Percentiles rank a stretch among this genome's conserved stretches.
Evolutionary conservation across 208 protist species (phyloP).

Genomic region (Acanthamoeba royreba): DNA sequence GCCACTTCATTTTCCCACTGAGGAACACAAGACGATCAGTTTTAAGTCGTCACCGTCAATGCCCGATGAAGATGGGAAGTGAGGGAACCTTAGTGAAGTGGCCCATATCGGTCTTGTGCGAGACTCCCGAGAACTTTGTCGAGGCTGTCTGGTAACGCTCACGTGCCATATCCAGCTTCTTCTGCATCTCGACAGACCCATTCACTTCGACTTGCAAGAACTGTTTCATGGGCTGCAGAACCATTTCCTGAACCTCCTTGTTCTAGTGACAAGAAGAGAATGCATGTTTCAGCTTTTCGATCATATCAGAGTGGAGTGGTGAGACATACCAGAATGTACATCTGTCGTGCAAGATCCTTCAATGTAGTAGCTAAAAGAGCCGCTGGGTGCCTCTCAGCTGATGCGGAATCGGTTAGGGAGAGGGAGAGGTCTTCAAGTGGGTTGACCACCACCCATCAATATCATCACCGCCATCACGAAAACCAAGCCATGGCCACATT

Average conservation of each 20-base stretch:
- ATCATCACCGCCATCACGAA: no score
- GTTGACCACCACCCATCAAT: no score
- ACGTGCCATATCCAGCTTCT: not conserved
- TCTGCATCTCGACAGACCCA: slow-evolving; percentile 22
- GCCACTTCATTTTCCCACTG: slow-evolving; percentile 37
- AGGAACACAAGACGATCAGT: not conserved
- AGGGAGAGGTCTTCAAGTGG: no score
- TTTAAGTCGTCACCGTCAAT: not conserved
- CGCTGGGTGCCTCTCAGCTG: not conserved
- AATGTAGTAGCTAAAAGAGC: not conserved
- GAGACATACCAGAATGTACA: not conserved
- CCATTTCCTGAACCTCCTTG: not conserved
- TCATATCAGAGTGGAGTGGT: no score
- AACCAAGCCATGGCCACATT: no score
- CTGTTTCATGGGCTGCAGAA: slow-evolving; percentile 7
- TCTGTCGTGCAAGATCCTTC: not conserved
- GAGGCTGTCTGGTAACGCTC: not conserved
- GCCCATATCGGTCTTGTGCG: not conserved
- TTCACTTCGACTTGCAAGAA: slow-evolving; percentile 6
- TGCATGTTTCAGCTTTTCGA: not conserved
- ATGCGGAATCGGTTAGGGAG: no score
- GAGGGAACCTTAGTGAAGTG: slow-evolving; percentile 2
- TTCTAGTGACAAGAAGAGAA: no score
- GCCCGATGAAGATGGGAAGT: not conserved
- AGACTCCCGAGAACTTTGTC: slow-evolving; percentile 15